Conservation (phyloP, 495 filamentous ascomycete species). For the Annulohypoxylon nitens region DNA sequence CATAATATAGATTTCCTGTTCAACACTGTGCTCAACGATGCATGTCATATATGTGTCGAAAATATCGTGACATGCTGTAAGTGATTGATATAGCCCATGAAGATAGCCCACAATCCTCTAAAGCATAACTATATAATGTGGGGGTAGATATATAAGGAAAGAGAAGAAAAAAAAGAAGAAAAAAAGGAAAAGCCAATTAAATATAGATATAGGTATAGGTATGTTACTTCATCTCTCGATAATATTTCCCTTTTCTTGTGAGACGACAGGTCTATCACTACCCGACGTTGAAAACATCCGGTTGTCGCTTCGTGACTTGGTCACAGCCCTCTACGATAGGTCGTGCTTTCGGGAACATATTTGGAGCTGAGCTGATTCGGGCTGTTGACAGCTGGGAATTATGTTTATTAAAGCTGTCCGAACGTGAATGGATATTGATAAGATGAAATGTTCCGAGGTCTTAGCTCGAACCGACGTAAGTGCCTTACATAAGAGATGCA, state of each 20-base stretch:
- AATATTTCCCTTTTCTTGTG: slow-evolving; percentile 11
- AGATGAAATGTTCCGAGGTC: background rate
- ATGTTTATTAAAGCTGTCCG: background rate
- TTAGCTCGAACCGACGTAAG: background rate
- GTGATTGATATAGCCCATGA: slow-evolving; percentile 27
- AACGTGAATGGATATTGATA: background rate
- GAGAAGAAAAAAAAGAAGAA: background rate
- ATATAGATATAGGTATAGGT: background rate
- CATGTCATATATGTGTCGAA: slow-evolving; percentile 11
- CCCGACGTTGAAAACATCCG: slow-evolving; percentile 20
- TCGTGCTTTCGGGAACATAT: background rate
- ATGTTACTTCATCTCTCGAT: slow-evolving; percentile 16
- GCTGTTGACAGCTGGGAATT: slow-evolving; percentile 11
- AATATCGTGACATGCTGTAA: slow-evolving; percentile 19
- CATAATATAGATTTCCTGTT: background rate
- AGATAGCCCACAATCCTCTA: slow-evolving; percentile 26
- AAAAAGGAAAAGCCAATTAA: background rate
- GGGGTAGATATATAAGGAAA: slow-evolving; percentile 16
- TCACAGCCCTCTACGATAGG: slow-evolving; percentile 8
- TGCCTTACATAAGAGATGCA: slow-evolving; percentile 7
- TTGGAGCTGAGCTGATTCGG: slow-evolving; percentile 6
- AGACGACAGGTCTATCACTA: slow-evolving; percentile 20
- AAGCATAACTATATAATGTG: slow-evolving; percentile 14
- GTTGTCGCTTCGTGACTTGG: slow-evolving; percentile 9
- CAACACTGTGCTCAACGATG: slow-evolving; percentile 16